Evolutionary conservation across 2,329 filamentous ascomycete species (phyloP).

Genomic region (Celoporthe dispersa): DNA sequence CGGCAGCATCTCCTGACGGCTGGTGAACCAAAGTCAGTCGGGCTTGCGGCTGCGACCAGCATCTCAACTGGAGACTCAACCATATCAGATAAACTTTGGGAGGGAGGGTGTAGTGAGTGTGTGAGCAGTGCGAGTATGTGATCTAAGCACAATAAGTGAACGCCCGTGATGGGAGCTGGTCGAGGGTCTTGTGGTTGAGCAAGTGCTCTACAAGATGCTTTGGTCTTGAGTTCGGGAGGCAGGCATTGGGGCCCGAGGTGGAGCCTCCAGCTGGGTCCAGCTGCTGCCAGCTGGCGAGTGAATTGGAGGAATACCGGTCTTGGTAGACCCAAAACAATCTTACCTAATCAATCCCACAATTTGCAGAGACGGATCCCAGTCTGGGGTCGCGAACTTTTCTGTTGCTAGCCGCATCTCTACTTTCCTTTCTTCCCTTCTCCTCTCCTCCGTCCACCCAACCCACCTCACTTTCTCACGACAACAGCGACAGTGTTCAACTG

Average conservation of each 20-base stretch:
- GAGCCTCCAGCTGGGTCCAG: neutral
- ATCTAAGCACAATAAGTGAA: neutral
- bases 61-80: neutral
- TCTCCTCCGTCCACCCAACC: slow-evolving; percentile 22
- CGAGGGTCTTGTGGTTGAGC: neutral
- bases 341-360: slow-evolving; percentile 26
- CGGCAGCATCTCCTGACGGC: neutral
- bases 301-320: neutral
- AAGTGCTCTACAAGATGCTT: neutral
- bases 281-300: neutral
- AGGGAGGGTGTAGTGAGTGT: neutral
- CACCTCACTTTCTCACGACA: slow-evolving; percentile 25
- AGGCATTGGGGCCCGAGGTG: neutral
- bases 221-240: neutral
- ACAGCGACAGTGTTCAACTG: slow-evolving; percentile 26
- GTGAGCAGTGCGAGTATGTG: neutral
- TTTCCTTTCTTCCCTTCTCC: neutral
- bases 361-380: slow-evolving; percentile 20
- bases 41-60: neutral
- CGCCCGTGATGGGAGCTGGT: neutral
- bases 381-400: slow-evolving; percentile 21
- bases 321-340: neutral
- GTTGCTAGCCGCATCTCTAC: slow-evolving; percentile 19
- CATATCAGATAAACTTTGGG: neutral
- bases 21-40: neutral